Evolutionary conservation across 1,139 yeast species (phyloP).

Genomic region (Scheffersomyces segobiensis): DNA sequence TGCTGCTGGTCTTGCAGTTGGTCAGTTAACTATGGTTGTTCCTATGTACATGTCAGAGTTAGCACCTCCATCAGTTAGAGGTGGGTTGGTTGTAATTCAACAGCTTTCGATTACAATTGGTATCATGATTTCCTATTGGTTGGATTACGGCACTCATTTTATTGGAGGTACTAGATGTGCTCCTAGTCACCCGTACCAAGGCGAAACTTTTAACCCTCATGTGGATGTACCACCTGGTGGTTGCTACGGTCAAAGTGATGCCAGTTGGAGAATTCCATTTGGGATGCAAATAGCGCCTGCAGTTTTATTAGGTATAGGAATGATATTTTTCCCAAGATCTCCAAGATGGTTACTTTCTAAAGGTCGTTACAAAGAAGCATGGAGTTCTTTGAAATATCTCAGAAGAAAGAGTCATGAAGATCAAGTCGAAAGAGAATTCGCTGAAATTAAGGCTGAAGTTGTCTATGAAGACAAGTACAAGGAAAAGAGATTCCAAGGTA

Average conservation of each 20-base stretch:
- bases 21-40: conserved; percentile 21
- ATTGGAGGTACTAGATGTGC: conserved; percentile 6
- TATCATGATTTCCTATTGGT: conserved; percentile 10
- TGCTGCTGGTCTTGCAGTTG: conserved; percentile 24
- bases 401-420: conserved; percentile 8
- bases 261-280: conserved; percentile 24
- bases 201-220: neutral
- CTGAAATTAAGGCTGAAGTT: conserved; percentile 21
- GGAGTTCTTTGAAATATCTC: conserved; percentile 5
- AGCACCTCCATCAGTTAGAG: conserved; percentile 13
- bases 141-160: conserved; percentile 8
- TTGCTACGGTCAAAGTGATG: neutral
- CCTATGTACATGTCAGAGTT: conserved; percentile 23
- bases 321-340: conserved; percentile 19
- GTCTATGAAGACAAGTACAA: conserved; percentile 16
- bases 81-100: conserved; percentile 8
- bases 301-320: conserved; percentile 16
- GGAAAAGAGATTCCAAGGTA: neutral
- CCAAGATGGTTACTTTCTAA: conserved; percentile 23
- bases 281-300: conserved; percentile 28
- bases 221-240: neutral
- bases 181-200: neutral
- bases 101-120: conserved; percentile 10
- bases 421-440: conserved; percentile 17
- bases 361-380: conserved; percentile 18